These are phyloP conservation scores for Ceratocystis cacaofunesta DNA, from an alignment of 2,329 filamentous ascomycete genomes.

Conservation along the genomic window DNA sequence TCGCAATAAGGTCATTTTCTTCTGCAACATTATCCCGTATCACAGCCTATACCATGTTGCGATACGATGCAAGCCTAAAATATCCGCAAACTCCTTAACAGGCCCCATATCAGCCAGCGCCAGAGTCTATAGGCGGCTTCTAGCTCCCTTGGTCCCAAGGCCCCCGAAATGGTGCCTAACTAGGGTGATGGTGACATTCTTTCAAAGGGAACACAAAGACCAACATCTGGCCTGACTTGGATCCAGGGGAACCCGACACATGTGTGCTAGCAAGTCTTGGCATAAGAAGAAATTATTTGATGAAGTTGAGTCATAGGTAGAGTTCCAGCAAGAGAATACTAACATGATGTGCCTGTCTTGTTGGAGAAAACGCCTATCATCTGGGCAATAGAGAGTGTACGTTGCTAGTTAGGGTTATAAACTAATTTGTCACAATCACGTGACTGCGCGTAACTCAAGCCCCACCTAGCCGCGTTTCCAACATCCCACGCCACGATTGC, in stretches of 20 bases:
- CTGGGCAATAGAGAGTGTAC: background rate
- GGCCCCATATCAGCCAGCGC: background rate
- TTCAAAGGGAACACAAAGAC: background rate
- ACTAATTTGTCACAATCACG: background rate
- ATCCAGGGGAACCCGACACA: background rate
- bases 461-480: conserved; percentile 3
- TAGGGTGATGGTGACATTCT: conserved; percentile 1
- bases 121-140: no score
- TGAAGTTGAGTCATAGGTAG: background rate
- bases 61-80: background rate
- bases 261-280: background rate
- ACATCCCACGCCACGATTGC: background rate
- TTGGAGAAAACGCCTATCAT: background rate
- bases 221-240: background rate
- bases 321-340: no score
- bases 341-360: no score
- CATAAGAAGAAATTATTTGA: background rate
- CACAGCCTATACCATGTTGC: background rate
- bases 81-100: background rate
- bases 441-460: background rate
- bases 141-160: no score
- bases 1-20: no score
- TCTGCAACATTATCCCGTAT: no score
- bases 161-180: background rate
- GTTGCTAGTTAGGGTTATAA: background rate